Base-by-base conservation (phyloP, 306 rosid species). In the Acacia confusa region DNA sequence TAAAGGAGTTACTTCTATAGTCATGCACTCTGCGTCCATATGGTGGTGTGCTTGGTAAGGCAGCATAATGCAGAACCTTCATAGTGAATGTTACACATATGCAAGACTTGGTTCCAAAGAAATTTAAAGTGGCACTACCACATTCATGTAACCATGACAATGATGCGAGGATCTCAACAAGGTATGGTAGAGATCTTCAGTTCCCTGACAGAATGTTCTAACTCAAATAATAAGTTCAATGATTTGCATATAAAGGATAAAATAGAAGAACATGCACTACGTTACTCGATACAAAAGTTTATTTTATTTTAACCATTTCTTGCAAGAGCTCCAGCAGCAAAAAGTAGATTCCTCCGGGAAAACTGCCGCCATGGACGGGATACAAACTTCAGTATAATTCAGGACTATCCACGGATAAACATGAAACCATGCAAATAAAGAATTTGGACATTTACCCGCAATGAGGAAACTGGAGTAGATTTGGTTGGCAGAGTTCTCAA, bases 341-440 rank as follows among this genome's bases (percentile, higher is more conserved):
- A 89, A 72, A 95, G 90, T 74, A 95, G 99, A 88, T 95, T 95
- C 85, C 99, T 95, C 78, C 98, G 92, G 78, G 98, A 95, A 87
- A 95, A 95, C 99, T 95, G 94, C 78, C 34, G 80, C 53, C 73
- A 38, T 50, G 20, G 87, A 71, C 38, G 57, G 5, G 74, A 76
- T 53, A 76, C 61, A 27, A 19, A 58, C 32, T 79, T 64, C 25
- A 79, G 27, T 38, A 81, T 74, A 41, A 45, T 55, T 30, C 34
- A 25, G 22, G 11, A 69, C 2, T 45, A 45, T 24, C 57, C 22
- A 24, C 25, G 15, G 24, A 16, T 61, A 61, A 40, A 78, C 43
- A 80, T 72, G 66, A 30, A 71, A 58, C 38, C 15, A 70, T 19
- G 55, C 27, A 17, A 17, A 43, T 40, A n/a, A 44, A 58, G 43